Conservation (phyloP, 1,284 basidiomycete species). For the Malassezia obtusa region DNA sequence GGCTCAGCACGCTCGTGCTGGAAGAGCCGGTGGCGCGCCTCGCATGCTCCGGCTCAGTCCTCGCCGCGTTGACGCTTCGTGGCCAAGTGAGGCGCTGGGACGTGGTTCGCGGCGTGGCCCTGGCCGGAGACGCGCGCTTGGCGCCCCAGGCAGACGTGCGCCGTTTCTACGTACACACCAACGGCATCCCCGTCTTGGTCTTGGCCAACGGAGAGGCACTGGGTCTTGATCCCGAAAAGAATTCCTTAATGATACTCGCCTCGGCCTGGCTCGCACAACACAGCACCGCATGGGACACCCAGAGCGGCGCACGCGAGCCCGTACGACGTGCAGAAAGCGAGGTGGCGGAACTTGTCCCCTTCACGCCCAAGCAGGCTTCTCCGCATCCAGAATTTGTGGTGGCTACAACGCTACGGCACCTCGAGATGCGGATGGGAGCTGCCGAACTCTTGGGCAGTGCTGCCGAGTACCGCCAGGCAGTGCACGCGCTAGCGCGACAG, state of each 20-base stretch:
- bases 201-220: conserved; percentile 25
- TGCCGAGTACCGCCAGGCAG: conserved; percentile 32
- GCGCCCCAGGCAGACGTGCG: conserved; percentile 26
- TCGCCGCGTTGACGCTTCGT: conserved; percentile 30
- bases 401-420: conserved; percentile 34
- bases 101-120: conserved; percentile 20
- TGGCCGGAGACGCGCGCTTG: conserved; percentile 26
- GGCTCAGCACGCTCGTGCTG: conserved; percentile 24
- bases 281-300: conserved; percentile 35
- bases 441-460: conserved; percentile 37
- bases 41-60: conserved; percentile 22
- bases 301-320: conserved; percentile 22
- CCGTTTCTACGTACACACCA: conserved; percentile 28
- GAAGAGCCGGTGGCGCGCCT: conserved; percentile 27
- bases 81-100: conserved; percentile 40
- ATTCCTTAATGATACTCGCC: conserved; percentile 31
- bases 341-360: conserved; percentile 17
- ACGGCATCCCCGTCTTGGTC: conserved; percentile 50
- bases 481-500: conserved; percentile 31
- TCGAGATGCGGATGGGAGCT: conserved; percentile 38
- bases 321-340: conserved; percentile 33
- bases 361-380: conserved; percentile 7
- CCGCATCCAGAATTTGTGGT: conserved; percentile 24
- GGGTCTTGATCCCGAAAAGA: conserved; percentile 31
- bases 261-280: conserved; percentile 35